Evolutionary conservation across 208 protist genomes (phyloP).

Genomic region (Vickermania ingenoplastis): DNA sequence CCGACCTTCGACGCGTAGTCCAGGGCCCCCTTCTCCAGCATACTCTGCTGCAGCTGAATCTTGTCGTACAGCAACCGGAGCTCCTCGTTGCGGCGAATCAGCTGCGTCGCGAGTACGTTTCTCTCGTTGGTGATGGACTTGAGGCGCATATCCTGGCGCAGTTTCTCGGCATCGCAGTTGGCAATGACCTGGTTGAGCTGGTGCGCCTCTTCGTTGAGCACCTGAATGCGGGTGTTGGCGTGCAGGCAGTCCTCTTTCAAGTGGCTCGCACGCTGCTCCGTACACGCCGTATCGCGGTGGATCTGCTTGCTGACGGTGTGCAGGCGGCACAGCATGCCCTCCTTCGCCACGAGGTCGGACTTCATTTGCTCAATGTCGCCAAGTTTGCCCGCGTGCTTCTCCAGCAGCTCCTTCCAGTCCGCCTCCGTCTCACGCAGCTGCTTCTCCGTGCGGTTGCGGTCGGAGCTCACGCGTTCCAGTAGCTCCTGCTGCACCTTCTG

Average conservation of each 20-base stretch:
- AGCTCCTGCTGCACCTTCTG: constrained; percentile 94
- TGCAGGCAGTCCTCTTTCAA: constrained; percentile 56
- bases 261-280: constrained; percentile 64
- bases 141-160: constrained; percentile 88
- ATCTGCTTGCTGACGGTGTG: constrained; percentile 67
- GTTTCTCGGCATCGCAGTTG: constrained; percentile 88
- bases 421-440: constrained; percentile 92
- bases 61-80: constrained; percentile 96
- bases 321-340: constrained; percentile 80
- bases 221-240: constrained; percentile 31
- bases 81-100: constrained; percentile 97
- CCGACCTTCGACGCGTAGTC: constrained; percentile 90
- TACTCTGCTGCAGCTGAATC: constrained; percentile 93
- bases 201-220: constrained; percentile 75
- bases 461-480: constrained; percentile 93
- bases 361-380: constrained; percentile 92
- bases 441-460: constrained; percentile 96
- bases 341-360: constrained; percentile 94
- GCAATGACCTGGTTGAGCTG: constrained; percentile 93
- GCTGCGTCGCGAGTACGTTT: constrained; percentile 93
- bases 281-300: constrained; percentile 67
- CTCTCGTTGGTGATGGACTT: constrained; percentile 92
- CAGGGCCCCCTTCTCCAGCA: constrained; percentile 89
- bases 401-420: constrained; percentile 91
- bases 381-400: constrained; percentile 90